A percentile compares a stretch with the other conserved stretches of the same genome.
Evolutionary conservation across 768 basidiomycete species (phyloP).

Genomic region (Kwoniella botswanensis): DNA sequence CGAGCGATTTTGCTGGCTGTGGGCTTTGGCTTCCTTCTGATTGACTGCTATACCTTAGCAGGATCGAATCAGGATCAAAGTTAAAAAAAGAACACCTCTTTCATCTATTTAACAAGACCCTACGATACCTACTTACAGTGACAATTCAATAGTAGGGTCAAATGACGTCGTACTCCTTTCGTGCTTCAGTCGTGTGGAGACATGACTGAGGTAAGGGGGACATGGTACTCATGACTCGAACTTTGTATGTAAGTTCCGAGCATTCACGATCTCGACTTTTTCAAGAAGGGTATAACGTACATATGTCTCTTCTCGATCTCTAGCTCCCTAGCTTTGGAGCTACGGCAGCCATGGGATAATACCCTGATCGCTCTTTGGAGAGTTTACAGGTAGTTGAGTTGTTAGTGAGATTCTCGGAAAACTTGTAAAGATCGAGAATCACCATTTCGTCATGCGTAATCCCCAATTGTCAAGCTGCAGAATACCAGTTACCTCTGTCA

Average conservation of each 20-base stretch:
- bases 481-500: too few relatives aligned
- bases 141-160: too few relatives aligned
- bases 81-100: too few relatives aligned
- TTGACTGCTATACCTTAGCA: not conserved
- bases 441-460: not conserved
- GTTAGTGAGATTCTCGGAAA: not conserved
- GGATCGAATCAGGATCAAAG: too few relatives aligned
- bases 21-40: not conserved
- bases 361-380: too few relatives aligned
- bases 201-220: not conserved
- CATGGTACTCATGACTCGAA: not conserved
- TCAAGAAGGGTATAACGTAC: not conserved
- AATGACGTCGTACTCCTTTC: not conserved
- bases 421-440: constrained; percentile 1
- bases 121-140: too few relatives aligned
- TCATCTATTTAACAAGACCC: too few relatives aligned
- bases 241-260: not conserved
- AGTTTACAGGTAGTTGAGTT: too few relatives aligned
- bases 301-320: not conserved
- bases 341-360: too few relatives aligned
- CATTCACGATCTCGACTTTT: not conserved
- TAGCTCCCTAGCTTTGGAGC: too few relatives aligned
- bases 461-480: too few relatives aligned
- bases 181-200: not conserved
- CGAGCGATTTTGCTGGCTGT: too few relatives aligned